Percentiles rank a stretch among this genome's conserved stretches.
Conservation (phyloP, 1,284 basidiomycete species). For the Puccinia novopanici region DNA sequence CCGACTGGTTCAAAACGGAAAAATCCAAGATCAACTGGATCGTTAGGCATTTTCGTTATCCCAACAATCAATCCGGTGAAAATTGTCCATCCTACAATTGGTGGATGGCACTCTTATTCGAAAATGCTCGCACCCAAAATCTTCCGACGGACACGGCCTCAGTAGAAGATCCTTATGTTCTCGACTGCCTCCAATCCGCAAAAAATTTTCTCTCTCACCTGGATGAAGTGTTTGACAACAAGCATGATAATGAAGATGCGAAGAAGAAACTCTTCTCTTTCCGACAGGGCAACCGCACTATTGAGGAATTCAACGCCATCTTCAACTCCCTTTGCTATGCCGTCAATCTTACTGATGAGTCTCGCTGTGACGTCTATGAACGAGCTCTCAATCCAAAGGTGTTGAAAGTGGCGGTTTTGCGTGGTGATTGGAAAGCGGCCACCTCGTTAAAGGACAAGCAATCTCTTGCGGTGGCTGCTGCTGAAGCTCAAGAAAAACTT, state of each 20-base stretch:
- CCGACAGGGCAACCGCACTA: background rate
- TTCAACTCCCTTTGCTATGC: background rate
- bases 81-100: background rate
- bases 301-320: conserved; percentile 18
- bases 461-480: background rate
- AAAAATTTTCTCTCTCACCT: background rate
- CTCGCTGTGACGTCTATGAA: conserved; percentile 16
- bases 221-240: background rate
- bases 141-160: background rate
- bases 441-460: background rate
- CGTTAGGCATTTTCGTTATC: background rate
- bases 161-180: background rate
- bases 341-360: conserved; percentile 20
- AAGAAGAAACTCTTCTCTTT: conserved; percentile 2
- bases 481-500: conserved; percentile 10
- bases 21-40: conserved; percentile 23
- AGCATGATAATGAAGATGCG: background rate
- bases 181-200: background rate
- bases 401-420: background rate
- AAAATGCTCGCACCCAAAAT: conserved; percentile 12
- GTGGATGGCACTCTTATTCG: conserved; percentile 18
- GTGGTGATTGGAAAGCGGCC: background rate
- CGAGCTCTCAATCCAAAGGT: conserved; percentile 8
- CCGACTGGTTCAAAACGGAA: too few relatives aligned
- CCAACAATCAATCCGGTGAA: background rate